A percentile compares a stretch with the other conserved stretches of the same genome.
phyloP scores from a whole-genome alignment of 768 basidiomycete species.

The Podaxis sp. region DNA sequence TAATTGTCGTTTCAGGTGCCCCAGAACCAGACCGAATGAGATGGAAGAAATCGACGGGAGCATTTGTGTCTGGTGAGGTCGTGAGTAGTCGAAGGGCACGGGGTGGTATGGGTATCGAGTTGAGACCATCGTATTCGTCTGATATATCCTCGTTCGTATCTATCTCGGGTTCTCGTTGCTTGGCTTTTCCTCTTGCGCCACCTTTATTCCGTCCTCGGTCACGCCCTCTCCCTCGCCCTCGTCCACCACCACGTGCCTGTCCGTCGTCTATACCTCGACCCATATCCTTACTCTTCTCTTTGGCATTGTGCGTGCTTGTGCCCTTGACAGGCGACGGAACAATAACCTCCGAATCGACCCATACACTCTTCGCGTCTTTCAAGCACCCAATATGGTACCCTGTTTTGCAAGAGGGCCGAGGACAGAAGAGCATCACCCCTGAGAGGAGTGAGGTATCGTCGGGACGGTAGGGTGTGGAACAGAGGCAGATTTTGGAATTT shows the following conservation, averaged over 20 bases:
- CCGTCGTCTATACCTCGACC: neutral
- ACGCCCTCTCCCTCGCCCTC: neutral
- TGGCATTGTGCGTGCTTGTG: neutral
- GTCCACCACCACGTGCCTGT: neutral
- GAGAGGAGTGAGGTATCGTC: constrained; percentile 25
- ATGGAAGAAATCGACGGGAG: constrained; percentile 23
- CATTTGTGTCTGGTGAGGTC: constrained; percentile 37
- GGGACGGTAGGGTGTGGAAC: constrained; percentile 47
- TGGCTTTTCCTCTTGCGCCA: neutral
- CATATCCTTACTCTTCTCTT: neutral
- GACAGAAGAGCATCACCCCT: constrained; percentile 56
- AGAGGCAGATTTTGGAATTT: constrained; percentile 39
- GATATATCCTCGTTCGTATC: constrained; percentile 8
- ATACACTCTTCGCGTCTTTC: constrained; percentile 19
- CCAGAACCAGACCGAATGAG: constrained; percentile 14
- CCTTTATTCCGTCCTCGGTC: neutral
- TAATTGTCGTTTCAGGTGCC: neutral
- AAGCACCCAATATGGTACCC: constrained; percentile 54
- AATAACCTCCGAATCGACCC: constrained; percentile 22
- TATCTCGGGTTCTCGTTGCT: neutral
- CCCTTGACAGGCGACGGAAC: neutral
- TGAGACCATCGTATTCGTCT: neutral
- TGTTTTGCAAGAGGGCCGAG: constrained; percentile 45
- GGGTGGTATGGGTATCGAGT: constrained; percentile 3
- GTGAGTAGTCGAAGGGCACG: constrained; percentile 31